A percentile compares a stretch with the other conserved stretches of the same genome.
Evolutionary conservation across 1,139 yeast genomes (phyloP).

Genomic region (Sugiyamaella pinicola): DNA sequence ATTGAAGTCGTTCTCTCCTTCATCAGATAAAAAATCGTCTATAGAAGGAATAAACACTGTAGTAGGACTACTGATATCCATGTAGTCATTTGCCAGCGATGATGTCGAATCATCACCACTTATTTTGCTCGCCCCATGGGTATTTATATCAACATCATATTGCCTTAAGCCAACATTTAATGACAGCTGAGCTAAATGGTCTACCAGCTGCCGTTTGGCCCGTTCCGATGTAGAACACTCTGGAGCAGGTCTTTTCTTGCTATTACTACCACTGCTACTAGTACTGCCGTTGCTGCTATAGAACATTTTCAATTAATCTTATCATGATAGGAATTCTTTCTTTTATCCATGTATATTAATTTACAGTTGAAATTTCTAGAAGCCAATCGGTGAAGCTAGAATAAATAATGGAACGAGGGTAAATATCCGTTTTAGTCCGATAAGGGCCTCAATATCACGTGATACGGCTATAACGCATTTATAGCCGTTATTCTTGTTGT

Average conservation of each 20-base stretch:
- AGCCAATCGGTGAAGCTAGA: background rate
- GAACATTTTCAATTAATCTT: conserved; percentile 3
- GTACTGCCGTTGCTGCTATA: background rate
- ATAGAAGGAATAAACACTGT: conserved; percentile 35
- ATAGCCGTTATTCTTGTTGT: too few relatives aligned
- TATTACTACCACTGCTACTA: background rate
- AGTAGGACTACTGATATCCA: conserved; percentile 30
- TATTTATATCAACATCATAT: background rate
- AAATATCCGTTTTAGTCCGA: conserved; percentile 1
- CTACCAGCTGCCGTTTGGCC: conserved; percentile 20
- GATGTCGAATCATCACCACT: background rate
- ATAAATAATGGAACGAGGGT: background rate
- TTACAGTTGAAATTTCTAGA: conserved; percentile 5
- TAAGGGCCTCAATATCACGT: background rate
- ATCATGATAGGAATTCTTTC: background rate
- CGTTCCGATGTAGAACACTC: conserved; percentile 8
- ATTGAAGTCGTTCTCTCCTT: conserved; percentile 20
- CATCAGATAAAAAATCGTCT: conserved; percentile 31
- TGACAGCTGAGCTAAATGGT: conserved; percentile 17
- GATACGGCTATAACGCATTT: too few relatives aligned
- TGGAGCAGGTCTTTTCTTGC: conserved; percentile 8
- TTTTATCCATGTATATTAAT: background rate
- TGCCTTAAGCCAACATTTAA: conserved; percentile 1
- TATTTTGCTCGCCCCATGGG: background rate
- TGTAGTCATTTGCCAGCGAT: conserved; percentile 19